phyloP scores from a whole-genome alignment of 2,329 filamentous ascomycete genomes.

The Clonostachys byssicola region DNA sequence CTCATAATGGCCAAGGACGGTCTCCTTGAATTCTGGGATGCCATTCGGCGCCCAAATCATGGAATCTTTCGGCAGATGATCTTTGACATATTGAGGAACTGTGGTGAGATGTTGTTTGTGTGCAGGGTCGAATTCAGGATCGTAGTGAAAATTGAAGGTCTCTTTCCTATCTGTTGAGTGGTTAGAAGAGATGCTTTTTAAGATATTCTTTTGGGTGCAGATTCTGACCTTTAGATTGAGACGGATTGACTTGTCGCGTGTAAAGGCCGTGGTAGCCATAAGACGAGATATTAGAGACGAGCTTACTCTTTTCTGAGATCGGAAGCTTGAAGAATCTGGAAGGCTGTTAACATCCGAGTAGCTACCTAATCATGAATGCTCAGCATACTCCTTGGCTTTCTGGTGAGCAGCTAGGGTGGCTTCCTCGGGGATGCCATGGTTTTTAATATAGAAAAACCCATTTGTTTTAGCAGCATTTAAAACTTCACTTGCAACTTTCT shows the following conservation, averaged over 20 bases:
- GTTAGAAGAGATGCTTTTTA: slow-evolving; percentile 12
- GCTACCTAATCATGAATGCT: no score
- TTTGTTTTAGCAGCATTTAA: slow-evolving; percentile 32
- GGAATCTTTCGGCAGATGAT: slow-evolving; percentile 8
- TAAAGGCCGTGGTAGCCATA: no score
- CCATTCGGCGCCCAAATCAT: slow-evolving; percentile 4
- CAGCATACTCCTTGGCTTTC: slow-evolving; percentile 4
- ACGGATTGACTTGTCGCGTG: slow-evolving; percentile 8
- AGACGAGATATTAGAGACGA: no score
- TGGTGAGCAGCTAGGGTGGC: slow-evolving; percentile 14
- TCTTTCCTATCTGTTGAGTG: slow-evolving; percentile 22
- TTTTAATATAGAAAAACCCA: slow-evolving; percentile 42
- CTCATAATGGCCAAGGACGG: slow-evolving; percentile 8
- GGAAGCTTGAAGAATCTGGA: slow-evolving; percentile 18
- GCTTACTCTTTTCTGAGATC: slow-evolving; percentile 13
- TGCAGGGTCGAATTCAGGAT: slow-evolving; percentile 31
- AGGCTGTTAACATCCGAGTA: no score
- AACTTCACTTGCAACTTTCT: slow-evolving; percentile 28
- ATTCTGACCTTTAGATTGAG: slow-evolving; percentile 4
- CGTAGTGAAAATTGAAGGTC: slow-evolving; percentile 27
- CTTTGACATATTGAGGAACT: slow-evolving; percentile 7
- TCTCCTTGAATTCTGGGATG: slow-evolving; percentile 7
- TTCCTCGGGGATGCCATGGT: slow-evolving; percentile 30
- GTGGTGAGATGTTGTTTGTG: background rate
- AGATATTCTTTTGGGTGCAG: background rate